Evolutionary conservation across 1,139 yeast genomes (phyloP).

Genomic region (Yamadazyma jaroonii): DNA sequence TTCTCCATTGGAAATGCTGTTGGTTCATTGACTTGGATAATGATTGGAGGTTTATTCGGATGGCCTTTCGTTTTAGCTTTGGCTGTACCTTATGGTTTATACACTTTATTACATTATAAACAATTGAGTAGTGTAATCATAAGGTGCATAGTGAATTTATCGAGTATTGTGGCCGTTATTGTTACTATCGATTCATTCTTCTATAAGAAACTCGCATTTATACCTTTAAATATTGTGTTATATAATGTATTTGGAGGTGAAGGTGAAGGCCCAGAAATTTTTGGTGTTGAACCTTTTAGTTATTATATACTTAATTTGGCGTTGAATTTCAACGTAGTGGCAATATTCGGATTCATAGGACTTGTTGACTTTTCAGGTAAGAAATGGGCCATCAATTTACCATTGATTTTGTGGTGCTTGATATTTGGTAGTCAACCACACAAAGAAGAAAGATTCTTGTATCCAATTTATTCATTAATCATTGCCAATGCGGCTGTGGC

Average conservation of each 20-base stretch:
- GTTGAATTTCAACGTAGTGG: slow-evolving; percentile 67
- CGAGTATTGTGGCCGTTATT: slow-evolving; percentile 23
- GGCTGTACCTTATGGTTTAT: slow-evolving; percentile 56
- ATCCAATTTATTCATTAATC: slow-evolving; percentile 77
- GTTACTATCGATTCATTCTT: slow-evolving; percentile 55
- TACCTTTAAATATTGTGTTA: slow-evolving; percentile 77
- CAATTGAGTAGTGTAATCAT: not conserved
- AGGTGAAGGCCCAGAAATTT: slow-evolving; percentile 84
- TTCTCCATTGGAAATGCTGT: slow-evolving; percentile 14
- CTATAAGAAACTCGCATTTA: slow-evolving; percentile 62
- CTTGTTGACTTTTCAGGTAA: slow-evolving; percentile 17
- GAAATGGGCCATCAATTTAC: slow-evolving; percentile 19
- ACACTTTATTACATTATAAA: slow-evolving; percentile 16
- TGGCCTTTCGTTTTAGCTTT: slow-evolving; percentile 87
- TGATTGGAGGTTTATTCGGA: slow-evolving; percentile 74
- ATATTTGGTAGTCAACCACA: slow-evolving; percentile 79
- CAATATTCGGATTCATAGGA: slow-evolving; percentile 46
- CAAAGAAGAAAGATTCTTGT: slow-evolving; percentile 89
- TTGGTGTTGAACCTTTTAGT: slow-evolving; percentile 82
- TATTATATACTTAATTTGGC: slow-evolving; percentile 70
- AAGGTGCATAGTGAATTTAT: slow-evolving; percentile 13
- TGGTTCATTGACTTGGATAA: slow-evolving; percentile 47
- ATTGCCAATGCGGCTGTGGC: slow-evolving; percentile 62
- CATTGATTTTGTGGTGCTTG: slow-evolving; percentile 59
- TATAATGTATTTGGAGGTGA: slow-evolving; percentile 78